These are phyloP conservation scores for Tarenaya hassleriana DNA, from an alignment of 345 rosid genomes.

Conservation along the genomic window DNA sequence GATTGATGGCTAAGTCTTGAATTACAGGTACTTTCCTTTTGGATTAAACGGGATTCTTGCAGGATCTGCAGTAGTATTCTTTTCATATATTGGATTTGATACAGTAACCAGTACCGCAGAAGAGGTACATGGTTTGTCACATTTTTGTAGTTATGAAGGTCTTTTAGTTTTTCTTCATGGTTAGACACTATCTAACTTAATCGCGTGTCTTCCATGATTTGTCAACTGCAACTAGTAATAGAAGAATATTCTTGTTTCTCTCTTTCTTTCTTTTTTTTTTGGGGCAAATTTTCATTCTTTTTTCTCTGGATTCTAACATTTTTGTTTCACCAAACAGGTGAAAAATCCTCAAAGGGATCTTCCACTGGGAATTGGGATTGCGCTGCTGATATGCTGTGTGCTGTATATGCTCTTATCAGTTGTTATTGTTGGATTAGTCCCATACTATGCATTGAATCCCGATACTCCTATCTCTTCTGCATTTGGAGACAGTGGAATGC, in stretches of 20 bases:
- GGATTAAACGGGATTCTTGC: conserved; percentile 65
- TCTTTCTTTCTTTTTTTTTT: conserved; percentile 1
- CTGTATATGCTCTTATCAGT: conserved; percentile 62
- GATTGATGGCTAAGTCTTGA: conserved; percentile 4
- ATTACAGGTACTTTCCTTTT: conserved; percentile 48
- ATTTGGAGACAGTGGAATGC: conserved; percentile 64
- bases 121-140: conserved; percentile 36
- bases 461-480: conserved; percentile 75
- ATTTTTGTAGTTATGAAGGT: conserved; percentile 1
- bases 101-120: conserved; percentile 64
- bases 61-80: conserved; percentile 59
- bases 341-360: conserved; percentile 59
- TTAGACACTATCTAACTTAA: no score
- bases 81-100: conserved; percentile 67
- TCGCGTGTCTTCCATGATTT: no score
- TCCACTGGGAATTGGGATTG: conserved; percentile 60
- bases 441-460: conserved; percentile 50
- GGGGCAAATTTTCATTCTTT: not conserved
- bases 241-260: conserved; percentile 6
- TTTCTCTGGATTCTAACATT: conserved; percentile 3
- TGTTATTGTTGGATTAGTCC: conserved; percentile 63
- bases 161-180: no score
- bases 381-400: conserved; percentile 53
- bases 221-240: conserved; percentile 1
- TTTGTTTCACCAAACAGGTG: conserved; percentile 33